Evolutionary conservation across 2,329 filamentous ascomycete genomes (phyloP), one percentile per base, ranked within the genome.

Genomic region (Stromatinia cepivora): DNA sequence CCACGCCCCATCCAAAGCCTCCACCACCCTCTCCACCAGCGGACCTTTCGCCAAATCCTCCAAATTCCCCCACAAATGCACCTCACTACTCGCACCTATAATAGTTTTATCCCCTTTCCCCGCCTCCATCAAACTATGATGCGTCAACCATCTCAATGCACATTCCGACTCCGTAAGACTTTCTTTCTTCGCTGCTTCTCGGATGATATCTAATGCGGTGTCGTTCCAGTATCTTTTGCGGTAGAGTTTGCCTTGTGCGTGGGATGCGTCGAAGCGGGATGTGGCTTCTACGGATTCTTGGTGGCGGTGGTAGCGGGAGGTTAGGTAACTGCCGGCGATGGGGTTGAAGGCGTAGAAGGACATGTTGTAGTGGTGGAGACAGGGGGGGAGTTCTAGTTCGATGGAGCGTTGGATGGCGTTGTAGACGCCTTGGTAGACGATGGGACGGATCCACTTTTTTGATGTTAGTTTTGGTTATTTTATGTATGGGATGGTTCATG

Each of bases 111-210:
- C 87, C 73, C 84, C 85, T 52, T 81, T 79, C 72, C 80, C 83
- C 73, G 85, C 77, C 71, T 81, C 83, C 45, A 89, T 81, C 69
- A 81, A 80, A 7, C 88, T 91, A 80, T 94, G 92, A 77, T 94
- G 90, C 53, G 87, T 84, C 67, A 85, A 79, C 91, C 92, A 94
- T 62, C 91, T 84, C 76, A 94, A 82, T 0, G 91, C 91, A n/a
- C 86, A 88, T 81, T 95, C 92, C 56, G 93, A 84, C 77, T 92
- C 80, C 2, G 86, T 89, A 72, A 94, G 77, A 1, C 85, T 86
- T 76, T 92, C 85, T 80, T 90, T 90, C 73, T 87, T 81, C 1
- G 87, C 85, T 0, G 88, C 90, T 7, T 84, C 82, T 80, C 93
- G 90, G 72, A 94, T 86, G 58, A 90, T 80, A 70, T 85, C 82